Base-by-base conservation (phyloP, 164 flowering plant species). In the Taxillus chinensis region DNA sequence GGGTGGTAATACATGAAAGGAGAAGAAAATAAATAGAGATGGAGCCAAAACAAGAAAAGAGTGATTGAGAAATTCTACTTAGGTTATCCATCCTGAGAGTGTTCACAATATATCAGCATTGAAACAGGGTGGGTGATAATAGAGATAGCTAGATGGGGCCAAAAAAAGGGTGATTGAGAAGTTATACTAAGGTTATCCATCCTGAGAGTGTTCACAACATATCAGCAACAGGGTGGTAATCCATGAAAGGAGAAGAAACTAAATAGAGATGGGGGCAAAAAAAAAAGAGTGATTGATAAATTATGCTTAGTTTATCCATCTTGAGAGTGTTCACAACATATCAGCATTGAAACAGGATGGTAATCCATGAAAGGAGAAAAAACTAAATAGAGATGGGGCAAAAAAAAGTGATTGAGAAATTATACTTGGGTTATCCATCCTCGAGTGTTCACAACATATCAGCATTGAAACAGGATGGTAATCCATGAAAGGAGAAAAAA, bases 11-110 rank as follows among this genome's bases (percentile, higher is more conserved):
- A 27, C 27, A 27, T 27, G 27, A 27, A 27, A 27, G 27, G 2
- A 27, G 27, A 27, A 27, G 27, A 27, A 27, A 27, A 0, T 27
- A 27, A 27, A 27, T 27, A 27, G 27, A 27, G 27, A 27, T 27
- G 27, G 27, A 2, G 2, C 27, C 27, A 27, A 27, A n/a, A n/a
- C n/a, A n/a, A n/a, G n/a, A n/a, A 27, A 0, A 27, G 2, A 27
- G 27, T 27, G 27, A 57, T 13, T 57, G 39, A 57, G 41, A 57
- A 41, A 57, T 37, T 38, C 38, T 41, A 41, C 12, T 56, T 56
- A 5, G 59, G 59, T 40, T 57, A 41, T 40, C 41, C 43, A 38
- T 57, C 59, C 59, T 51, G 54, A 37, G 59, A 57, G 41, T 7
- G 7, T 10, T 12, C 13, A 57, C 41, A 57, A 14, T 41, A 57